Evolutionary conservation across 1,284 basidiomycete species (phyloP), one percentile per base, ranked within the genome.

Genomic region (Cutaneotrichosporon cyanovorans): DNA sequence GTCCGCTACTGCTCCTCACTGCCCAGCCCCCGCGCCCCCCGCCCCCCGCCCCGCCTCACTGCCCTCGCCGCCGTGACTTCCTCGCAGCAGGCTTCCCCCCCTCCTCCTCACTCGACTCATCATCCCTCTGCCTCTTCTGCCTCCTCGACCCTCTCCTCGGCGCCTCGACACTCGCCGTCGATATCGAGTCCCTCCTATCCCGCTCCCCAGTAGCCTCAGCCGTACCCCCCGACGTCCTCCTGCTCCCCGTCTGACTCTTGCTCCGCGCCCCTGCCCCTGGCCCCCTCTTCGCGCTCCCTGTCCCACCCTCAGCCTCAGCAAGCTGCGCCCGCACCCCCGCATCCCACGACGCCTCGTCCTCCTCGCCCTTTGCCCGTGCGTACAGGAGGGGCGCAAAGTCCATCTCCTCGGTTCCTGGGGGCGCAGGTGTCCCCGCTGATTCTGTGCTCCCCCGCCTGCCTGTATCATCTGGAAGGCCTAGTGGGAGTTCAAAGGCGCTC

Each of bases 401-500:
- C 20, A 31, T 11, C 18, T 45, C 33, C 16, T 34, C 42, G 18
- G 46, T 45, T 23, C 14, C 40, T 30, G 19, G 15, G n/a, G 12
- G 25, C 25, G 21, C 22, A 30, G 7, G 25, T 11, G 21, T 21
- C 22, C 14, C 4, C 20, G 21, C 12, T 30, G 25, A 8, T 18
- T n/a, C 20, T 23, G 33, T 34, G 7, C 33, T n/a, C 15, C 18
- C 15, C 33, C 33, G 9, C n/a, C 18, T 35, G n/a, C 33, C 9
- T 9, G 15, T 7, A 16, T n/a, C 16, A 11, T 37, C 19, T 11
- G 12, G 20, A 20, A 21, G 12, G 21, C 25, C 14, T 1, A 42
- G 39, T 2, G 54, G 54, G 8, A 56, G 47, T 32, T 50, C 46
- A 37, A 56, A 56, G 19, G 14, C 30, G 16, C 42, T 35, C 32